These are phyloP conservation scores for Aureobasidium sp. DNA, from an alignment of 2,329 filamentous ascomycete species.

Conservation along the genomic window DNA sequence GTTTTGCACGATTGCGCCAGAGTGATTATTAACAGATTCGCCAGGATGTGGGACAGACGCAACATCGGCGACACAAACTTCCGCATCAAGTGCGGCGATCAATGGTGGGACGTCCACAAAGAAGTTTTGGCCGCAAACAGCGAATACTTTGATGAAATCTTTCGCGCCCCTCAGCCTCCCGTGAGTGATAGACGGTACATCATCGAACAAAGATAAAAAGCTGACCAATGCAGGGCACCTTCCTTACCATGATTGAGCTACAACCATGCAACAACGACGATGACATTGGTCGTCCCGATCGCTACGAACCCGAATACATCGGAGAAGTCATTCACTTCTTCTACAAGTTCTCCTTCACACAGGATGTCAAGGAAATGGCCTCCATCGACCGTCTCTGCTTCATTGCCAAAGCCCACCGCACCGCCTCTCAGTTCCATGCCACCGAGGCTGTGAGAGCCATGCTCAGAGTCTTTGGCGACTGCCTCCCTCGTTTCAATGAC, in stretches of 20 bases:
- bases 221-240: conserved; percentile 2
- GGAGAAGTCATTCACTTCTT: conserved; percentile 9
- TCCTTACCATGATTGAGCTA: conserved; percentile 9
- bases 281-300: background rate
- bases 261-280: background rate
- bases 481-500: conserved; percentile 4
- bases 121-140: conserved; percentile 1
- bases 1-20: background rate
- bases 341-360: conserved; percentile 1
- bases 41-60: conserved; percentile 6
- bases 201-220: too few species aligned
- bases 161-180: background rate
- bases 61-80: background rate
- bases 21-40: background rate
- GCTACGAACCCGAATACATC: conserved; percentile 1
- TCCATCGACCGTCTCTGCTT: background rate
- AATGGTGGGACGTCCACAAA: background rate
- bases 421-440: conserved; percentile 3
- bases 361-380: background rate
- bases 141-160: conserved; percentile 1
- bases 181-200: background rate
- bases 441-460: background rate
- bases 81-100: background rate
- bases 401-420: conserved; percentile 3
- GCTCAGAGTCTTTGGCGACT: background rate